These are phyloP conservation scores for Pezicula carpinea DNA, from an alignment of 2,329 filamentous ascomycete genomes.

Conservation along the genomic window DNA sequence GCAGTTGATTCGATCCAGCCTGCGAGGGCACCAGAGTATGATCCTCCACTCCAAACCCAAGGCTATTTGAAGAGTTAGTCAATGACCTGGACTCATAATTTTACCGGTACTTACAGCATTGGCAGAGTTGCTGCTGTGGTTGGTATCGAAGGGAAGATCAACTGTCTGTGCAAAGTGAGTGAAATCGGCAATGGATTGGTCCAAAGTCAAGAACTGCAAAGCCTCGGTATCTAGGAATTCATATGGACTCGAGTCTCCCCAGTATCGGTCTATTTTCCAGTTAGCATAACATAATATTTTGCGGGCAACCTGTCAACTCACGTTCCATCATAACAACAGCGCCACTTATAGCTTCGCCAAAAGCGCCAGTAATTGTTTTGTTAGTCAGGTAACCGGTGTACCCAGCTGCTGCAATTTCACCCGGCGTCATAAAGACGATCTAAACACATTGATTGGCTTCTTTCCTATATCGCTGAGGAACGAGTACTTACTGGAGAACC, in stretches of 20 bases:
- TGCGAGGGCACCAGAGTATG: constrained; percentile 50
- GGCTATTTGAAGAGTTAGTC: constrained; percentile 30
- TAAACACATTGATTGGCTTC: constrained; percentile 39
- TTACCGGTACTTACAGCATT: constrained; percentile 42
- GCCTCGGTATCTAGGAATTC: constrained; percentile 42
- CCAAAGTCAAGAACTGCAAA: constrained; percentile 46
- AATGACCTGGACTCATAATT: not conserved
- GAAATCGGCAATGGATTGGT: constrained; percentile 46
- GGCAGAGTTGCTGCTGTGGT: constrained; percentile 39
- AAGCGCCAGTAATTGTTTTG: constrained; percentile 38
- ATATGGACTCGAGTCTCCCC: constrained; percentile 47
- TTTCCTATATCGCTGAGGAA: constrained; percentile 31
- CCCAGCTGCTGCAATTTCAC: constrained; percentile 39
- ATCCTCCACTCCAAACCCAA: constrained; percentile 52
- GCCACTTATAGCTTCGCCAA: constrained; percentile 44
- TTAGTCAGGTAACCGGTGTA: constrained; percentile 45
- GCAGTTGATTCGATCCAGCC: constrained; percentile 49
- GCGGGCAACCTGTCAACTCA: constrained; percentile 18
- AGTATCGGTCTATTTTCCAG: constrained; percentile 42
- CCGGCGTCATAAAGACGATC: constrained; percentile 43
- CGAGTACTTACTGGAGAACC: constrained; percentile 40
- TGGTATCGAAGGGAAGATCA: constrained; percentile 44
- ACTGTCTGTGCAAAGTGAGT: constrained; percentile 46
- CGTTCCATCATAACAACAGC: constrained; percentile 48
- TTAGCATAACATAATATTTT: no score